Percentiles rank a stretch among this genome's conserved stretches.
phyloP scores from a whole-genome alignment of 2,329 filamentous ascomycete genomes.

The Penicillium digitatum region DNA sequence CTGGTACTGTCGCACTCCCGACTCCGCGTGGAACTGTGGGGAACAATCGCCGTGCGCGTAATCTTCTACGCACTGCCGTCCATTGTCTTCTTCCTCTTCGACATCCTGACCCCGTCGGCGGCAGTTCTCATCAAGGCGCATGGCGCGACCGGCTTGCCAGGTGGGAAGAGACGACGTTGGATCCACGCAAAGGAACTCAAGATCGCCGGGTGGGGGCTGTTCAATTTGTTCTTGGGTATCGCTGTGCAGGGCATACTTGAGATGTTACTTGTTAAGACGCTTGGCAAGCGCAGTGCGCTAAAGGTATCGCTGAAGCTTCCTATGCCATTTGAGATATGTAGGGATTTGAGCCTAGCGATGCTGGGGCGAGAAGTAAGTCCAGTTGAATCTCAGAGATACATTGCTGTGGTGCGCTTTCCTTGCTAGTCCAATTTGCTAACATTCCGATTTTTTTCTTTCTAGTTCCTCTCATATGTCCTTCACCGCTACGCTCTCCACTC shows the following conservation, averaged over 20 bases:
- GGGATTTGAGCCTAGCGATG: conserved; percentile 53
- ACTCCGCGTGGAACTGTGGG: conserved; percentile 69
- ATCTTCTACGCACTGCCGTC: conserved; percentile 72
- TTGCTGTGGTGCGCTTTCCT: neutral
- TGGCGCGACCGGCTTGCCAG: conserved; percentile 51
- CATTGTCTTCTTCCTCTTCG: conserved; percentile 67
- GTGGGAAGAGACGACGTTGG: conserved; percentile 35
- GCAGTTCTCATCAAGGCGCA: conserved; percentile 66
- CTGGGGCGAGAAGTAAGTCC: conserved; percentile 55
- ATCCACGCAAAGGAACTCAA: conserved; percentile 45
- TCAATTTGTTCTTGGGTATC: conserved; percentile 55
- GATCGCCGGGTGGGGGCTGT: conserved; percentile 51
- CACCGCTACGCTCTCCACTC: conserved; percentile 70
- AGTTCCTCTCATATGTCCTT: conserved; percentile 57
- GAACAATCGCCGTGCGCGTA: conserved; percentile 62
- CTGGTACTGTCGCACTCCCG: conserved; percentile 73
- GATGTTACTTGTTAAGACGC: conserved; percentile 49
- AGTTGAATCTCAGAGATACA: neutral
- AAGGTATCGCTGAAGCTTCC: conserved; percentile 58
- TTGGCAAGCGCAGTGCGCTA: conserved; percentile 54
- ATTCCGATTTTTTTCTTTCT: neutral
- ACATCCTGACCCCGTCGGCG: conserved; percentile 65
- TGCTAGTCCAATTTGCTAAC: conserved; percentile 5
- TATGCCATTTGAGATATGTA: conserved; percentile 58
- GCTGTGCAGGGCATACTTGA: conserved; percentile 56